Base-by-base conservation (phyloP, 2,329 filamentous ascomycete genomes). In the Colletotrichum sp. region DNA sequence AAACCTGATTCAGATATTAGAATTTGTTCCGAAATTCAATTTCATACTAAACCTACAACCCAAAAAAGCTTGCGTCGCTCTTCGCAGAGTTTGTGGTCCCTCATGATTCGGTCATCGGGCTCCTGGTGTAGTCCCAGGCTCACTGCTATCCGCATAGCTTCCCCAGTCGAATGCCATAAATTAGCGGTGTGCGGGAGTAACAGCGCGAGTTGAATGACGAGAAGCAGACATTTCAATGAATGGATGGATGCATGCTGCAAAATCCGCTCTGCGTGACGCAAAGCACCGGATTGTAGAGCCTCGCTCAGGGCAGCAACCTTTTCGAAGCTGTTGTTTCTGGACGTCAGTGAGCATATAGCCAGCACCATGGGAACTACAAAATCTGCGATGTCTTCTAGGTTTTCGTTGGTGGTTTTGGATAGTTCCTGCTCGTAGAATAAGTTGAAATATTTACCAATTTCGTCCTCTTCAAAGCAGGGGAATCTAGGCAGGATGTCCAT, bases 11-110 rank as follows among this genome's bases (percentile, higher is more conserved):
- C 0, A 52, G n/a, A 21, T 24, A 2, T 52, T 24, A 52, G 43
- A n/a, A 21, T 6, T 21, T 13, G 43, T 21, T 52, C 12, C n/a
- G 3, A 12, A 8, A 13, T 13, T 4, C 0, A 0, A 4, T 5
- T 2, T 5, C 10, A 52, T 13, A 52, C 43, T 13, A 8, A 1
- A 52, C 43, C 10, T 52, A 52, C 43, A 13, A 24, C 12, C 43
- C 43, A 52, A 21, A 52, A 52, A 3, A 52, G 10, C 43, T 52
- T 52, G 43, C 43, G 43, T 24, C 43, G 43, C 43, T 52, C 43
- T 52, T 52, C 43, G n/a, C 43, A 21, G 10, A 21, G 3, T 52
- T 13, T 52, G n/a, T 21, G n/a, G n/a, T 24, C 43, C 43, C 8
- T 24, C 43, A 13, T 52, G 0, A 18, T 24, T 52, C 10, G n/a